A percentile compares a stretch with the other conserved stretches of the same genome.
These are phyloP conservation scores for Diaporthe sp. DNA, from an alignment of 2,329 filamentous ascomycete genomes.

Conservation along the genomic window DNA sequence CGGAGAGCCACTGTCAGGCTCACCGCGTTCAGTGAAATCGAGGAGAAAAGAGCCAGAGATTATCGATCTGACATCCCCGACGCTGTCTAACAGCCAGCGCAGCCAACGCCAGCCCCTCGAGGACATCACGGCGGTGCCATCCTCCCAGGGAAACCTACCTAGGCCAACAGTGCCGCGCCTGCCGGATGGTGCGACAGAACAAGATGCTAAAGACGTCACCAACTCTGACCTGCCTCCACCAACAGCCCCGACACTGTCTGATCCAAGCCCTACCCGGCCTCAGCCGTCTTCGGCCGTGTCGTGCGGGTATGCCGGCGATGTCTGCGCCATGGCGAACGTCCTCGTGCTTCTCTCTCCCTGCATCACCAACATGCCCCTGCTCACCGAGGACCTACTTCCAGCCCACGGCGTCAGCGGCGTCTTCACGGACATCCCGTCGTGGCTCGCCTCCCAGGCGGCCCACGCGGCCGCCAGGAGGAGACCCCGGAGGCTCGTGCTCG, in stretches of 20 bases:
- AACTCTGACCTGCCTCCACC: slow-evolving; percentile 35
- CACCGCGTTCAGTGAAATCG: neutral
- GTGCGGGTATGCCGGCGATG: slow-evolving; percentile 47
- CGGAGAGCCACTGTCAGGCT: neutral
- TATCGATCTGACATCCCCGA: neutral
- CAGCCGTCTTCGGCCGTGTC: neutral
- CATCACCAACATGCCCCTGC: slow-evolving; percentile 48
- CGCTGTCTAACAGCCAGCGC: neutral
- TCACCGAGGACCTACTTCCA: slow-evolving; percentile 51
- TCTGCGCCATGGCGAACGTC: slow-evolving; percentile 51
- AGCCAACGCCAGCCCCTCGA: slow-evolving; percentile 27
- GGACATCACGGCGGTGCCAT: slow-evolving; percentile 29
- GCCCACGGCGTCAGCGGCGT: slow-evolving; percentile 53
- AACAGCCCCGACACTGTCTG: slow-evolving; percentile 36
- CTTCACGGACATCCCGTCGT: slow-evolving; percentile 42
- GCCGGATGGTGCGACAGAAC: neutral
- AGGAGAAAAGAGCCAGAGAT: slow-evolving; percentile 7
- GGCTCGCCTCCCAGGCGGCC: slow-evolving; percentile 11
- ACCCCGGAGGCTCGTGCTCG: slow-evolving; percentile 44
- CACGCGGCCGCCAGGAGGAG: neutral
- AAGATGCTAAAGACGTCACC: neutral
- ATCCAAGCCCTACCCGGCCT: neutral
- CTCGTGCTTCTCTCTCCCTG: slow-evolving; percentile 55
- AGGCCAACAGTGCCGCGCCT: neutral
- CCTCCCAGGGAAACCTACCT: slow-evolving; percentile 19